These are phyloP conservation scores for Paraconiothyrium sp. DNA, from an alignment of 2,329 filamentous ascomycete species.

Conservation along the genomic window DNA sequence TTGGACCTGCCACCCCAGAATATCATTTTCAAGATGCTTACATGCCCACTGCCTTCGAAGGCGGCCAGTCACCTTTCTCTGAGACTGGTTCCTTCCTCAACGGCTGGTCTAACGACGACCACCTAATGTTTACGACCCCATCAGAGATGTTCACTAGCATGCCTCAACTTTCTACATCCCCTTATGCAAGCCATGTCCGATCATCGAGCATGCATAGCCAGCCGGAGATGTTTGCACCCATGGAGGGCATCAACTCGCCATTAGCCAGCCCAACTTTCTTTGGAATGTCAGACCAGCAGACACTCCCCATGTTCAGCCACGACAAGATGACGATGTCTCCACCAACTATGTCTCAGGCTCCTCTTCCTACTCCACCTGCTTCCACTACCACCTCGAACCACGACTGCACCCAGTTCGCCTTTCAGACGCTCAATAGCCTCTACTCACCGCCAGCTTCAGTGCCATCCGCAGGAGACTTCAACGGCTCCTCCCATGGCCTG, in stretches of 20 bases:
- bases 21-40: slow-evolving; percentile 48
- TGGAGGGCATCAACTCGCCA: slow-evolving; percentile 36
- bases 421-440: slow-evolving; percentile 46
- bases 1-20: slow-evolving; percentile 46
- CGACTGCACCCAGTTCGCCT: slow-evolving; percentile 49
- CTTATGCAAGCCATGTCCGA: slow-evolving; percentile 36
- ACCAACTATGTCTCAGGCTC: slow-evolving; percentile 36
- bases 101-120: slow-evolving; percentile 46
- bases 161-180: slow-evolving; percentile 35
- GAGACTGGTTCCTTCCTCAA: slow-evolving; percentile 38
- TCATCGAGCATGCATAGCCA: slow-evolving; percentile 44
- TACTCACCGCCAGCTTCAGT: slow-evolving; percentile 42
- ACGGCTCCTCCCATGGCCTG: slow-evolving; percentile 33
- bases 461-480: slow-evolving; percentile 37
- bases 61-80: slow-evolving; percentile 47
- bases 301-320: slow-evolving; percentile 31
- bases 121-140: slow-evolving; percentile 40
- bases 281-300: slow-evolving; percentile 36
- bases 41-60: slow-evolving; percentile 38
- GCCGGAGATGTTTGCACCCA: slow-evolving; percentile 40
- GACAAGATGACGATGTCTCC: slow-evolving; percentile 38
- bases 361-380: slow-evolving; percentile 40
- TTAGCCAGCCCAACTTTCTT: slow-evolving; percentile 37
- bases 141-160: slow-evolving; percentile 39
- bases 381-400: slow-evolving; percentile 37